phyloP scores from a whole-genome alignment of 2,329 filamentous ascomycete species.

The Fusarium globosum region DNA sequence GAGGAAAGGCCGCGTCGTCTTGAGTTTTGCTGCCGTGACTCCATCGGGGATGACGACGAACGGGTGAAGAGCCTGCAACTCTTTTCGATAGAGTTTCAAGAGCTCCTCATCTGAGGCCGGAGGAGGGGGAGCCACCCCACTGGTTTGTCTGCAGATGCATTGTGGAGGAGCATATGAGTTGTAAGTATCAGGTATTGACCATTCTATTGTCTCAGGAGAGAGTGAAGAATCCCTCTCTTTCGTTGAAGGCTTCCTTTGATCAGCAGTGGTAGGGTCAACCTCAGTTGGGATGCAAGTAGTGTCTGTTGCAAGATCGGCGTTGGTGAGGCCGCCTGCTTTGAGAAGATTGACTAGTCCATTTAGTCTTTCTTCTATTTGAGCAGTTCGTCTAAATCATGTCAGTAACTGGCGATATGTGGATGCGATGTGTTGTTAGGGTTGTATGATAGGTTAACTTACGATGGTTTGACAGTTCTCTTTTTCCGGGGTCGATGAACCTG shows the following conservation, averaged over 20 bases:
- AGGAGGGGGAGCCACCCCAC: slow-evolving; percentile 52
- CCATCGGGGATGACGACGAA: slow-evolving; percentile 58
- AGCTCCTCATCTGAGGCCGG: slow-evolving; percentile 60
- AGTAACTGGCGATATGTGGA: background rate
- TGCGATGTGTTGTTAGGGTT: background rate
- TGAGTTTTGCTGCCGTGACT: slow-evolving; percentile 52
- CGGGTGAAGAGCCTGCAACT: slow-evolving; percentile 58
- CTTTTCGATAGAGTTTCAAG: slow-evolving; percentile 56
- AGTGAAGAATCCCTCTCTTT: slow-evolving; percentile 24
- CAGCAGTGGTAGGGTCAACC: slow-evolving; percentile 38
- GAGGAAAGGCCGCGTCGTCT: slow-evolving; percentile 57
- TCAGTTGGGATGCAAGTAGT: slow-evolving; percentile 46
- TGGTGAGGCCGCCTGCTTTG: slow-evolving; percentile 54
- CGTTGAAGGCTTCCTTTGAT: slow-evolving; percentile 43
- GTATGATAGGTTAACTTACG: slow-evolving; percentile 52
- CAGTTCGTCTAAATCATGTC: slow-evolving; percentile 55
- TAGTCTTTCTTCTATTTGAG: slow-evolving; percentile 61
- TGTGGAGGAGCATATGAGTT: slow-evolving; percentile 59
- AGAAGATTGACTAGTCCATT: slow-evolving; percentile 62
- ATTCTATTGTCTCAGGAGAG: slow-evolving; percentile 33
- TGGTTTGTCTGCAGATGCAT: slow-evolving; percentile 60
- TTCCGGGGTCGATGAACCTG: slow-evolving; percentile 63
- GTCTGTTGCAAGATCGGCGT: slow-evolving; percentile 38
- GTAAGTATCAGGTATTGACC: slow-evolving; percentile 55
- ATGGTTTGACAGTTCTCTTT: slow-evolving; percentile 62